These are phyloP conservation scores for Saprolegnia diclina DNA, from an alignment of 352 stramenopile genomes.

Conservation along the genomic window DNA sequence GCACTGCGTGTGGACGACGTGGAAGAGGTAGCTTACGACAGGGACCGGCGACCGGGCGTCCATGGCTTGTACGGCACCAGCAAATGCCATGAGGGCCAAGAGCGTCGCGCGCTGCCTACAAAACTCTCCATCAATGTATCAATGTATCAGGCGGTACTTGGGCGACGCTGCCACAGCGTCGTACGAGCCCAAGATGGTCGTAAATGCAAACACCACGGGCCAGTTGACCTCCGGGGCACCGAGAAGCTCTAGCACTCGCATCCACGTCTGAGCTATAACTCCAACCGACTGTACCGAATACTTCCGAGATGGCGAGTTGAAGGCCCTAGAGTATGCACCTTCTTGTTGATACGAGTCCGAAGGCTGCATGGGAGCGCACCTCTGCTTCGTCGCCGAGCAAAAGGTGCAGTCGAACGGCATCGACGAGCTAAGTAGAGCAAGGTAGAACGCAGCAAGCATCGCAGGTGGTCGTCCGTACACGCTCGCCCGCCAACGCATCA, in stretches of 20 bases:
- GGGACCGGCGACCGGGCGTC: slow-evolving; percentile 2
- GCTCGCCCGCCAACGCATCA: background rate
- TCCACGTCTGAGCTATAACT: background rate
- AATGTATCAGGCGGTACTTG: slow-evolving; percentile 1
- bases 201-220: slow-evolving; percentile 1
- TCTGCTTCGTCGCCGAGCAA: slow-evolving; percentile 5
- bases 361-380: background rate
- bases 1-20: slow-evolving; percentile 18
- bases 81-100: slow-evolving; percentile 15
- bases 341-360: background rate
- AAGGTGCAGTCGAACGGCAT: slow-evolving; percentile 18
- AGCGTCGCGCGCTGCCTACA: slow-evolving; percentile 4
- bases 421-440: slow-evolving; percentile 10
- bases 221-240: background rate
- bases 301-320: background rate
- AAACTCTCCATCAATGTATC: background rate
- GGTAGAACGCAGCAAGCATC: background rate
- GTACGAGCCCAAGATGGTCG: slow-evolving; percentile 9
- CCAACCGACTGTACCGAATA: background rate
- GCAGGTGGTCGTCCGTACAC: no score
- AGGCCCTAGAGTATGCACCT: background rate
- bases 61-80: slow-evolving; percentile 13
- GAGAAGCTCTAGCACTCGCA: background rate
- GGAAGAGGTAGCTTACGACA: slow-evolving; percentile 21
- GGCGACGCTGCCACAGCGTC: background rate